phyloP scores from a whole-genome alignment of 208 protist species.

The Leishmania tropica region DNA sequence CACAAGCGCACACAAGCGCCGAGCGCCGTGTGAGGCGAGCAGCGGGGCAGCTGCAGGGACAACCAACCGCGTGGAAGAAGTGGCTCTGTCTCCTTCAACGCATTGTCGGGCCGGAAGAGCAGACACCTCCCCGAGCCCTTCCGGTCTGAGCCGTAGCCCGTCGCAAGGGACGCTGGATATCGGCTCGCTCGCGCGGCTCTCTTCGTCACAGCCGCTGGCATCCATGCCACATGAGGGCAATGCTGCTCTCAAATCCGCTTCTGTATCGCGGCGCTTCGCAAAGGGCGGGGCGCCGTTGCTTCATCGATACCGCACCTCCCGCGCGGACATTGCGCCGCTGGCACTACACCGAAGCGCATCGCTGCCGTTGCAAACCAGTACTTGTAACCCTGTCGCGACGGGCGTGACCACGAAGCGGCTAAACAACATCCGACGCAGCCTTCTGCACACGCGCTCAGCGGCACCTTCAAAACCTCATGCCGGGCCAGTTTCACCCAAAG shows the following conservation, averaged over 20 bases:
- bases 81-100: background rate
- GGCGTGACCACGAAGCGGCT: background rate
- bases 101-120: background rate
- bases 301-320: constrained; percentile 39
- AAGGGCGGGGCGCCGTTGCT: constrained; percentile 28
- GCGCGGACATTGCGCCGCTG: background rate
- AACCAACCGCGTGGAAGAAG: background rate
- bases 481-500: background rate
- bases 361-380: background rate
- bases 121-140: constrained; percentile 15
- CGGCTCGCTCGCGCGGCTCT: background rate
- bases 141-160: constrained; percentile 24
- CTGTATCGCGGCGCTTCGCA: background rate
- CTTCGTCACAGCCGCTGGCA: constrained; percentile 15
- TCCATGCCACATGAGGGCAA: background rate
- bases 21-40: background rate
- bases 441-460: background rate
- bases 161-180: constrained; percentile 1
- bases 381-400: background rate
- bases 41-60: background rate
- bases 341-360: constrained; percentile 13
- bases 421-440: constrained; percentile 4
- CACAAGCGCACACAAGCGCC: constrained; percentile 45
- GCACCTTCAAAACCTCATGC: background rate
- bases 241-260: background rate